These are phyloP conservation scores for Ampelomyces quisqualis DNA, from an alignment of 2,329 filamentous ascomycete species.

Conservation along the genomic window DNA sequence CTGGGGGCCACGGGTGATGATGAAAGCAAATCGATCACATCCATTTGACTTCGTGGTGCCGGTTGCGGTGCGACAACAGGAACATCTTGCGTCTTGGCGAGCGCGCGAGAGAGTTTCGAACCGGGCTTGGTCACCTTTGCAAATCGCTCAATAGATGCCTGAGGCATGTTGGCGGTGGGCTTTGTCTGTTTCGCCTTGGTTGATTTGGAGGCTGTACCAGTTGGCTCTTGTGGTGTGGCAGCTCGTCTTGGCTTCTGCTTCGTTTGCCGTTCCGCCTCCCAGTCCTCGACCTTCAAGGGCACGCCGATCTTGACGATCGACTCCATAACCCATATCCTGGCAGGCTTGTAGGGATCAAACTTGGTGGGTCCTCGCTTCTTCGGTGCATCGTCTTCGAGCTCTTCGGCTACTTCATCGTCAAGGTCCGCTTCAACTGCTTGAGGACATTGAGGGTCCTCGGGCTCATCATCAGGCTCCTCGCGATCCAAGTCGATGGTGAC, in stretches of 20 bases:
- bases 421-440: slow-evolving; percentile 26
- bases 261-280: slow-evolving; percentile 51
- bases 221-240: slow-evolving; percentile 22
- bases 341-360: slow-evolving; percentile 67
- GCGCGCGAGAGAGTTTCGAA: slow-evolving; percentile 16
- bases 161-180: slow-evolving; percentile 16
- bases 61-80: slow-evolving; percentile 4
- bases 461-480: slow-evolving; percentile 72
- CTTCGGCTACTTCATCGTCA: slow-evolving; percentile 36
- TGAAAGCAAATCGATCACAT: slow-evolving; percentile 32
- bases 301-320: slow-evolving; percentile 64
- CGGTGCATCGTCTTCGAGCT: slow-evolving; percentile 42
- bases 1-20: slow-evolving; percentile 26
- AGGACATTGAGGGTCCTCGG: slow-evolving; percentile 34
- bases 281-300: slow-evolving; percentile 65
- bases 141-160: slow-evolving; percentile 32
- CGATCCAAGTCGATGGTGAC: slow-evolving; percentile 74
- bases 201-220: slow-evolving; percentile 20
- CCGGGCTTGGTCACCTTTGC: slow-evolving; percentile 43
- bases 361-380: slow-evolving; percentile 48
- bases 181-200: slow-evolving; percentile 29
- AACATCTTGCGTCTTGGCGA: slow-evolving; percentile 23
- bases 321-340: slow-evolving; percentile 69
- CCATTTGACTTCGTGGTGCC: slow-evolving; percentile 1
- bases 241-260: slow-evolving; percentile 26